Base-by-base conservation (phyloP, 1,284 basidiomycete genomes). In the Boletus mariae region DNA sequence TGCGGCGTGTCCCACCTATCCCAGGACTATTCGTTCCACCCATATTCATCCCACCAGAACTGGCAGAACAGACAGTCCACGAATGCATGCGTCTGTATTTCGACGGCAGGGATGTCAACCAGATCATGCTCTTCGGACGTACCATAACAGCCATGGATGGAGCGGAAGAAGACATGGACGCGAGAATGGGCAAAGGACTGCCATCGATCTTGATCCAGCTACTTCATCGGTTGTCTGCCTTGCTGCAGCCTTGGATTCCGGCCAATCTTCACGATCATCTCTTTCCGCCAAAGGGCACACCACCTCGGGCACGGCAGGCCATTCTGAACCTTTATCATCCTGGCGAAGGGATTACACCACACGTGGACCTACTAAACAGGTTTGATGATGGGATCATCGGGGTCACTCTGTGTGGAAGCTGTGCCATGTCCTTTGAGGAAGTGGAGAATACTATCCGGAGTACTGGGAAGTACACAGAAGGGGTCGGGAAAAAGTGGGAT, bases 321-420 rank as follows among this genome's bases (percentile, higher is more conserved):
- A 93, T 93, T 53, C 61, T 93, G 49, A 93, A 93, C 65, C 71
- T 89, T 4, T 93, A 93, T 63, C 71, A 73, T 46, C 87, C 87
- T 0, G 90, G 90, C 1, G 85, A 92, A 64, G 90, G 91, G 10
- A 92, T 93, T 57, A 75, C 82, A 1, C 78, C 88, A 0, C 90
- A 92, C 60, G 80, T 92, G 43, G 91, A 93, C 64, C 73, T 93
- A 35, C 75, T 90, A 8, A 73, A 76, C 41, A 80, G 91, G 17
- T 93, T 85, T 62, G 87, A 80, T 12, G 89, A 92, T 63, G 89
- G 87, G 2, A 92, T 93, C 57, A 77, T 92, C 34, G 88, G 87
- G 11, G 78, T 92, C 53, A 90, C 86, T 61, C 71, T 93, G 32
- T 79, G 82, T 15, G 84, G 84, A 44, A 81, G 84, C 13, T 88